Conservation (phyloP, 352 stramenopile species). For the Phytophthora nicotianae region DNA sequence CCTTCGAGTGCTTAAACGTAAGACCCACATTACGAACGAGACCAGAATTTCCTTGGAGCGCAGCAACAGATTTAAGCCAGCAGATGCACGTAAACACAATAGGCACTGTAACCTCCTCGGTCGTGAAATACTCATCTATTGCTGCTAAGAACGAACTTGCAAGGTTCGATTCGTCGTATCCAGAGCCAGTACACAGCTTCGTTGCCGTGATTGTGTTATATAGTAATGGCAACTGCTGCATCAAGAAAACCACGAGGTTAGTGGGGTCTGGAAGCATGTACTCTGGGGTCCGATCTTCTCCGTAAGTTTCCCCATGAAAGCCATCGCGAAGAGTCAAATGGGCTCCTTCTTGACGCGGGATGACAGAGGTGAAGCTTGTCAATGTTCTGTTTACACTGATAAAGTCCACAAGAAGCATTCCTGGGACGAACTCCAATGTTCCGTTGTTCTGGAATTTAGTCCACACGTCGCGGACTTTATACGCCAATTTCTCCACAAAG, state of each 20-base stretch:
- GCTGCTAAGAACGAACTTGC: conserved; percentile 16
- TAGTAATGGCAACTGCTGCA: not conserved
- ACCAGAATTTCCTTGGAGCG: conserved; percentile 31
- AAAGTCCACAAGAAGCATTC: not conserved
- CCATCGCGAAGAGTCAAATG: not conserved
- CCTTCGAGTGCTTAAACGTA: conserved; percentile 28
- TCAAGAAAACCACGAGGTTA: not conserved
- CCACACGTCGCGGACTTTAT: no score
- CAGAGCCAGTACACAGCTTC: not conserved
- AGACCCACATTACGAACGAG: conserved; percentile 30
- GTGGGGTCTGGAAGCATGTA: not conserved
- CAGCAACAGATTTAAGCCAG: conserved; percentile 20
- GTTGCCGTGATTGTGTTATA: not conserved
- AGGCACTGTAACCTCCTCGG: not conserved
- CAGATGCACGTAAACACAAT: conserved; percentile 1
- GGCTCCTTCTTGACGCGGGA: not conserved
- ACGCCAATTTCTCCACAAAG: no score
- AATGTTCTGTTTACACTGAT: not conserved
- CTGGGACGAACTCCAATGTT: not conserved
- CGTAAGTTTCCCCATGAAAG: not conserved
- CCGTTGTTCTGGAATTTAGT: not conserved
- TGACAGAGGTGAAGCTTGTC: conserved; percentile 1
- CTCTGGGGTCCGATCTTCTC: not conserved
- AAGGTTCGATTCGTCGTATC: not conserved
- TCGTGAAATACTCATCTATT: not conserved